A percentile compares a stretch with the other conserved stretches of the same genome.
phyloP scores from a whole-genome alignment of 805 yeast species.

The Candida hispaniensis region DNA sequence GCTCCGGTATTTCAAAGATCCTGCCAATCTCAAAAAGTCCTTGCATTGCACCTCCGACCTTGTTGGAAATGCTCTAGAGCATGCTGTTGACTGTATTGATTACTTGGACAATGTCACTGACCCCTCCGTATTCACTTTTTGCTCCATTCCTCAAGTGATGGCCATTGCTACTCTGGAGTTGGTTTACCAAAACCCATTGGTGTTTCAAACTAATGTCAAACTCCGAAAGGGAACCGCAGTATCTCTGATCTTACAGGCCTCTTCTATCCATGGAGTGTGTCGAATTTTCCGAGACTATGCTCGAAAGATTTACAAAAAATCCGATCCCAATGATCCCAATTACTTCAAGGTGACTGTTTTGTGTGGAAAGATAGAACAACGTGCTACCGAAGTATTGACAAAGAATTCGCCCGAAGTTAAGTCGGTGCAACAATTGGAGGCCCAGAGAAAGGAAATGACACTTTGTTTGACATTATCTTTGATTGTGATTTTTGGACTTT shows the following conservation, averaged over 20 bases:
- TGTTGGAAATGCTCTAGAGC: conserved; percentile 66
- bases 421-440: conserved; percentile 16
- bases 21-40: conserved; percentile 43
- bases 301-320: conserved; percentile 65
- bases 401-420: conserved; percentile 15
- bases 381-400: conserved; percentile 38
- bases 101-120: conserved; percentile 71
- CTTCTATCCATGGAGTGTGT: conserved; percentile 66
- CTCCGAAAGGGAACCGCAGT: conserved; percentile 85
- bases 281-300: conserved; percentile 66
- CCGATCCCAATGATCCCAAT: conserved; percentile 74
- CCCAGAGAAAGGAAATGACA: conserved; percentile 18
- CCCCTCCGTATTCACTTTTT: conserved; percentile 75
- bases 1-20: conserved; percentile 48
- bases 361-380: conserved; percentile 84
- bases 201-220: conserved; percentile 65
- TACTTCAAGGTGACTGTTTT: conserved; percentile 72
- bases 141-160: conserved; percentile 98
- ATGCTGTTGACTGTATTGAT: conserved; percentile 62
- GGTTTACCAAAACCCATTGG: conserved; percentile 68
- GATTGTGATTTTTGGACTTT: conserved; percentile 18
- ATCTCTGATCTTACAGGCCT: conserved; percentile 57
- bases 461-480: conserved; percentile 20
- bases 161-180: conserved; percentile 89
- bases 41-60: conserved; percentile 70